phyloP scores from a whole-genome alignment of 108 stramenopile genomes.

The Hondaea fermentalgiana region DNA sequence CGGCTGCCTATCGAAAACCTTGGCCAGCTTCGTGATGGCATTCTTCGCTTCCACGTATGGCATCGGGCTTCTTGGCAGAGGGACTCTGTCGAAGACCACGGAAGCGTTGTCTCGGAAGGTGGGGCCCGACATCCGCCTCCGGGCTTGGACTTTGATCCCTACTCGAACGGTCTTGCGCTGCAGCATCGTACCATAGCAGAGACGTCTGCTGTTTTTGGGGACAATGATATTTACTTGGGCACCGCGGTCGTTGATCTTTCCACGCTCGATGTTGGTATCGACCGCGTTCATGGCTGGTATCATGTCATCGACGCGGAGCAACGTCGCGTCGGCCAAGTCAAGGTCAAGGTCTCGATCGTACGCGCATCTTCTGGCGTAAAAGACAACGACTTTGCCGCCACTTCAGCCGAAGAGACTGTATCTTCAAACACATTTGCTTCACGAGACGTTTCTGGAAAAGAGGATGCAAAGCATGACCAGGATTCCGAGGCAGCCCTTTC shows the following conservation, averaged over 20 bases:
- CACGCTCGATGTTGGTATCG: neutral
- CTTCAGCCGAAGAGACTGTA: too few species aligned
- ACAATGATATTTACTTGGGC: neutral
- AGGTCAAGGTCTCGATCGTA: neutral
- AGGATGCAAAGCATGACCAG: too few species aligned
- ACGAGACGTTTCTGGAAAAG: too few species aligned
- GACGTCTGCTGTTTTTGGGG: neutral
- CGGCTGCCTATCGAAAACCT: neutral
- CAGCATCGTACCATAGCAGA: too few species aligned
- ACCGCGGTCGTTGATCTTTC: neutral
- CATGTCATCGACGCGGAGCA: constrained; percentile 6
- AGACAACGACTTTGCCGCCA: too few species aligned
- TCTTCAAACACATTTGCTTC: too few species aligned
- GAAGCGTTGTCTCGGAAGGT: neutral
- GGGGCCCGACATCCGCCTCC: neutral
- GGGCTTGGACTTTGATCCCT: neutral
- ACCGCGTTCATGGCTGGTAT: neutral
- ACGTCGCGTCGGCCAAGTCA: constrained; percentile 1
- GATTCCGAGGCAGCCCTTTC: too few species aligned
- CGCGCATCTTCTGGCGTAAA: neutral
- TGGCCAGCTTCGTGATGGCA: neutral
- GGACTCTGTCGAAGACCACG: neutral
- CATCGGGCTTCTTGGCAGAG: neutral
- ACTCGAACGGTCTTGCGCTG: neutral
- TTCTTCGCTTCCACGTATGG: neutral